Conservation (phyloP, 2,329 filamentous ascomycete species). For the Dryadomyces quercus-mongolicae region DNA sequence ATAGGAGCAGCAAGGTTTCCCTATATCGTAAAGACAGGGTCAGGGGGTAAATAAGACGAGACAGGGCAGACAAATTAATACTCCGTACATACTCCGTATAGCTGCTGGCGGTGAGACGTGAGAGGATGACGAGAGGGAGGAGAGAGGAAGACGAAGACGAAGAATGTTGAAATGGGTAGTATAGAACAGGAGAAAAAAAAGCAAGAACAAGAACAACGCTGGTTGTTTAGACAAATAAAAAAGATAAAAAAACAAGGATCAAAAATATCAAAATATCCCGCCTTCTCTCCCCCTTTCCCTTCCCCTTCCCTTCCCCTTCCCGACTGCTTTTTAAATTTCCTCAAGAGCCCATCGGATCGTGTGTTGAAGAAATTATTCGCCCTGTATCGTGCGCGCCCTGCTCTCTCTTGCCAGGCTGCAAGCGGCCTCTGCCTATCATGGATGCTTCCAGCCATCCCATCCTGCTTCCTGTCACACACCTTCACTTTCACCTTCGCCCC, state of each 20-base stretch:
- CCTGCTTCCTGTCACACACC: background rate
- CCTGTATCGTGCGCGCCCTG: background rate
- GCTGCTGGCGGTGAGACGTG: background rate
- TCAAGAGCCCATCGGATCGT: background rate
- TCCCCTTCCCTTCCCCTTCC: background rate
- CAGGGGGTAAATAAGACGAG: background rate
- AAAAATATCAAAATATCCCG: background rate
- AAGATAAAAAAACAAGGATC: background rate
- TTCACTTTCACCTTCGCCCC: background rate
- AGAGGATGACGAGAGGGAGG: no score
- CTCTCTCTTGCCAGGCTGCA: background rate
- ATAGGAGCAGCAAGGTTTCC: no score
- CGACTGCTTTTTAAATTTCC: background rate
- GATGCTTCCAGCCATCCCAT: background rate
- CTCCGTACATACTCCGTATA: slow-evolving; percentile 1
- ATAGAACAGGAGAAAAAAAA: background rate
- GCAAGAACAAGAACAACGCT: background rate
- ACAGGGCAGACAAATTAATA: background rate
- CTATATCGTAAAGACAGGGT: no score
- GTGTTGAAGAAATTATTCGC: background rate
- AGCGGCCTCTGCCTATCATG: background rate
- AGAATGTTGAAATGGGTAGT: background rate
- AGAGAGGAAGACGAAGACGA: background rate
- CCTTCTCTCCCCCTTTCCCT: background rate
- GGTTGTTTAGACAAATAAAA: background rate